Evolutionary conservation across 2,329 filamentous ascomycete genomes (phyloP).

Genomic region (Colletotrichum endophyticum): DNA sequence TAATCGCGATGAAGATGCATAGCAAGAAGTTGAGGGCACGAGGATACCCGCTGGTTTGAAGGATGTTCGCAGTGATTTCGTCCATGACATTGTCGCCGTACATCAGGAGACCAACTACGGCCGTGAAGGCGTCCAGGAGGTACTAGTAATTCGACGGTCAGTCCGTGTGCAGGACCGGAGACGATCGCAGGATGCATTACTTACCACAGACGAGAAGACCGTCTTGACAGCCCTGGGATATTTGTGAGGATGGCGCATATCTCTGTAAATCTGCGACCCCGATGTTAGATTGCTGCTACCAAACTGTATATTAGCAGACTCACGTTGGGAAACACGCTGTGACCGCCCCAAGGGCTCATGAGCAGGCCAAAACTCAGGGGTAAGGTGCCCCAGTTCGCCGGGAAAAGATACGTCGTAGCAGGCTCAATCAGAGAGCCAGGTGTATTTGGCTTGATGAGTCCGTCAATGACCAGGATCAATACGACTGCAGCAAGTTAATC

Average conservation of each 20-base stretch:
- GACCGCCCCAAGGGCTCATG: constrained; percentile 75
- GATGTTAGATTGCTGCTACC: neutral
- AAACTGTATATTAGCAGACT: constrained; percentile 14
- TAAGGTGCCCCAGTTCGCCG: constrained; percentile 83
- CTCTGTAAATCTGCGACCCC: constrained; percentile 59
- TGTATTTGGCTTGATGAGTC: constrained; percentile 77
- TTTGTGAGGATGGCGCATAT: constrained; percentile 78
- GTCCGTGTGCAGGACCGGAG: neutral
- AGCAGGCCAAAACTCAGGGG: constrained; percentile 89
- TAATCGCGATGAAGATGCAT: constrained; percentile 87
- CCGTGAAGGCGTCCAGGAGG: constrained; percentile 80
- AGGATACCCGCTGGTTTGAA: constrained; percentile 77
- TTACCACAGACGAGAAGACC: constrained; percentile 84
- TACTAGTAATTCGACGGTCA: constrained; percentile 53
- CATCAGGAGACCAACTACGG: constrained; percentile 87
- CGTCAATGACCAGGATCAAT: constrained; percentile 82
- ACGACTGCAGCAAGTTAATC: constrained; percentile 64
- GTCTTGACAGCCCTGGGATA: constrained; percentile 76
- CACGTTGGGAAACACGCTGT: constrained; percentile 80
- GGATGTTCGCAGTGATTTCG: constrained; percentile 89
- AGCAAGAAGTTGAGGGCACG: constrained; percentile 76
- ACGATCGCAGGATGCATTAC: constrained; percentile 28
- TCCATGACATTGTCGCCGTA: constrained; percentile 89
- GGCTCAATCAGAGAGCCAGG: constrained; percentile 87
- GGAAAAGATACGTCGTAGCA: constrained; percentile 80